Evolutionary conservation across 345 rosid genomes (phyloP), one percentile per base, ranked within the genome.

Genomic region (Toxicodendron radicans): DNA sequence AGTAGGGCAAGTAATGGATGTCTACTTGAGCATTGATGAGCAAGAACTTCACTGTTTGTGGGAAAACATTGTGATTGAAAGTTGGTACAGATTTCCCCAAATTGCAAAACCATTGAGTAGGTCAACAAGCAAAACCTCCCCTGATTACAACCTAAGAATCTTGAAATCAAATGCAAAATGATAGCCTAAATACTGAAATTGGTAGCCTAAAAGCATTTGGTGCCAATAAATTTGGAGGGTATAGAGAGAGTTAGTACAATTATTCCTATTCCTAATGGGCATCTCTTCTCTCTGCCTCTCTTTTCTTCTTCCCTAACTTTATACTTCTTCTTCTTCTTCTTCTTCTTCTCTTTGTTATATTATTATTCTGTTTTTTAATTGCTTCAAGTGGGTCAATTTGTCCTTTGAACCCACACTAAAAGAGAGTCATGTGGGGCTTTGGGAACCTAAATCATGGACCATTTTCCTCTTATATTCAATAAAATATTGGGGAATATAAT

Each of bases 361-460:
- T 0, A 7, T 70, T 43, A 38, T 24, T 45, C 17, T n/a, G 11
- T 21, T 57, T 8, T n/a, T 23, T 3, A 1, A 7, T 46, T 24
- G 68, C 54, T 52, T 68, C 45, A 66, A 59, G n/a, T 71, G 69
- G 73, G 14, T 54, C 61, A 72, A 72, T 27, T 14, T 61, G 45
- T 43, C 48, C 8, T 66, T 66, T 21, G 43, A 60, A 27, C 16
- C 3, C 11, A 52, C 35, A 5, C 68, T 2, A 5, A 23, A 53
- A n/a, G 33, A 27, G 7, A 61, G 33, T 0, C 7, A 0, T 14
- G 45, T 69, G 72, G 69, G 64, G 64, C 59, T 16, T 12, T 5
- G n/a, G 57, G 68, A 49, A 72, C 75, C 68, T 27, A 72, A 61
- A 10, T 60, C 48, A 41, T 41, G 79, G 60, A 79, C 66, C 75